Conservation (phyloP, 176 grass and related monocot species). For the Oryza officinalis region DNA sequence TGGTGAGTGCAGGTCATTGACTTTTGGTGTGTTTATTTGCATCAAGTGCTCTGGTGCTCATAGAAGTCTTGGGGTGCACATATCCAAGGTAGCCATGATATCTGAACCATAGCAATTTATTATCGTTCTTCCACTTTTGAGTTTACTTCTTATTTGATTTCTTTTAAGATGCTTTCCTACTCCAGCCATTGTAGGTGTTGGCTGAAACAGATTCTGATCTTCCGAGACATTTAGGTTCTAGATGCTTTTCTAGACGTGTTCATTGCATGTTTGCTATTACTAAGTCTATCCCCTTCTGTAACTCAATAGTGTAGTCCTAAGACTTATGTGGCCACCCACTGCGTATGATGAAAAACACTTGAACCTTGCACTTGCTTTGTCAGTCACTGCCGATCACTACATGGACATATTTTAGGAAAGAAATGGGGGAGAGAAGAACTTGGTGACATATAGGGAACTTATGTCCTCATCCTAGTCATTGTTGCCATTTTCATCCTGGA, state of each 20-base stretch:
- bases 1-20: constrained; percentile 63
- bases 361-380: neutral
- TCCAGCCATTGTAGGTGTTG: neutral
- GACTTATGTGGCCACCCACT: neutral
- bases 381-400: neutral
- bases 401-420: neutral
- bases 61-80: constrained; percentile 92
- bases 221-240: neutral
- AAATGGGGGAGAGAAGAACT: neutral
- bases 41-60: constrained; percentile 98
- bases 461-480: neutral
- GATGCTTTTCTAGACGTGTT: neutral
- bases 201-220: neutral
- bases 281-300: constrained; percentile 7
- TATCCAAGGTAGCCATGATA: constrained; percentile 69
- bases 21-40: constrained; percentile 91
- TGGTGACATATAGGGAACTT: neutral
- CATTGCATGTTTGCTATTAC: neutral
- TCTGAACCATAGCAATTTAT: constrained; percentile 8
- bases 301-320: neutral
- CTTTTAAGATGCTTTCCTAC: neutral
- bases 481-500: neutral
- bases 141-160: neutral
- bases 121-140: neutral
- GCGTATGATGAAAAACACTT: neutral